Conservation (phyloP, 441 rosid genomes). For the Gossypium schwendimanii region DNA sequence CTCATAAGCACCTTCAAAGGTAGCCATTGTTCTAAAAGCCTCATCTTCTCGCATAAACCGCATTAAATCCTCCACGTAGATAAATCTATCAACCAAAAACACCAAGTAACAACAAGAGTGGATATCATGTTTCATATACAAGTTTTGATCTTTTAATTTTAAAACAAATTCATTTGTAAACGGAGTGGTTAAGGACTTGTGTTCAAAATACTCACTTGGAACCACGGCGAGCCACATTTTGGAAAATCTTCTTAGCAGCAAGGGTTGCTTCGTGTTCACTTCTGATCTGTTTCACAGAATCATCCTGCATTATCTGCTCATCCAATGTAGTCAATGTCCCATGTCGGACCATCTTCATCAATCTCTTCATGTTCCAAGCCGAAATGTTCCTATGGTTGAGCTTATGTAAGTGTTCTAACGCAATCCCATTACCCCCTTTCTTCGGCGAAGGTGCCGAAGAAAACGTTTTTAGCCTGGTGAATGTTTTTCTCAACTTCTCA, state of each 20-base stretch:
- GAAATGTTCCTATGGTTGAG: conserved; percentile 46
- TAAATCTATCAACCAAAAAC: conserved; percentile 32
- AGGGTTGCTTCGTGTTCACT: conserved; percentile 77
- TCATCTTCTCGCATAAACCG: conserved; percentile 72
- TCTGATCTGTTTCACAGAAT: conserved; percentile 43
- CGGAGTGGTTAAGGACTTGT: too few relatives aligned
- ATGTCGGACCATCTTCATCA: conserved; percentile 42
- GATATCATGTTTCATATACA: background rate
- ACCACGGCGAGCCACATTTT: conserved; percentile 52
- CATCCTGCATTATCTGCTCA: conserved; percentile 59
- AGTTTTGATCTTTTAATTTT: background rate
- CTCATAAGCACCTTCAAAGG: conserved; percentile 64
- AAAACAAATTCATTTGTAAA: background rate
- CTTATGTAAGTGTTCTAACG: conserved; percentile 42
- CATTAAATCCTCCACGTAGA: conserved; percentile 59
- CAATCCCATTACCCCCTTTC: conserved; percentile 36
- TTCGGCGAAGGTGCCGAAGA: conserved; percentile 29
- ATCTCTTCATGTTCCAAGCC: conserved; percentile 61
- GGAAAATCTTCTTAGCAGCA: conserved; percentile 73
- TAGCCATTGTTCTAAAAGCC: conserved; percentile 54
- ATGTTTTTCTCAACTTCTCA: conserved; percentile 22
- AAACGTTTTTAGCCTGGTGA: conserved; percentile 24
- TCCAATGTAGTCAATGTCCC: conserved; percentile 46
- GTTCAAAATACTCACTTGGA: conserved; percentile 36
- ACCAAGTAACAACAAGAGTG: background rate